phyloP scores from a whole-genome alignment of 2,329 filamentous ascomycete genomes.

The Byssochlamys sp. region DNA sequence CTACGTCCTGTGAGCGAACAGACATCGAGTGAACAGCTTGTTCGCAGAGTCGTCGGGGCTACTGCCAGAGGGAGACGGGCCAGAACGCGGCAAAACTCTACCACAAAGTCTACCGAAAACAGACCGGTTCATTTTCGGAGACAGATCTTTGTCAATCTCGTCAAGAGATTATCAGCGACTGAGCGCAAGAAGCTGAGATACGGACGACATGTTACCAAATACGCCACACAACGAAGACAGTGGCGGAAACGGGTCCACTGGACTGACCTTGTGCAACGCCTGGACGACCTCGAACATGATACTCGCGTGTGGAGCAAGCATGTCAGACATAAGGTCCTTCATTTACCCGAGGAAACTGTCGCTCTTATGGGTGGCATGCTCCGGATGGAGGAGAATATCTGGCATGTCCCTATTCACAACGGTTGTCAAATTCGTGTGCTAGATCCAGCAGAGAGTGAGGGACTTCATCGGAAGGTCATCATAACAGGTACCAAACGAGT shows the following conservation, averaged over 20 bases:
- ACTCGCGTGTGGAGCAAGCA: conserved; percentile 7
- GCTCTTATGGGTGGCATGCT: conserved; percentile 23
- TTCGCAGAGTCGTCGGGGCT: background rate
- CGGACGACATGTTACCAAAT: conserved; percentile 9
- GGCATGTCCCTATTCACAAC: conserved; percentile 23
- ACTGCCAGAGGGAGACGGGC: background rate
- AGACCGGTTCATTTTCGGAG: background rate
- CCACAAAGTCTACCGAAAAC: background rate
- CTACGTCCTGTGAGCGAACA: background rate
- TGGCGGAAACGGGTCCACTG: conserved; percentile 10
- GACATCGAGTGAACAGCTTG: background rate
- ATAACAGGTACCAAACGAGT: conserved; percentile 26
- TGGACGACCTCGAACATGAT: conserved; percentile 16
- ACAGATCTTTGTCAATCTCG: background rate
- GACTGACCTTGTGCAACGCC: conserved; percentile 16
- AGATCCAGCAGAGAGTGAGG: conserved; percentile 19
- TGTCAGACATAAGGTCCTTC: conserved; percentile 19
- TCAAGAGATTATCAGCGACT: conserved; percentile 11
- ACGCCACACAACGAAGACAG: background rate
- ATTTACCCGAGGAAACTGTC: conserved; percentile 27
- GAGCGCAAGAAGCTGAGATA: conserved; percentile 20
- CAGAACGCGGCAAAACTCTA: background rate
- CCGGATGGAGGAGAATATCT: conserved; percentile 28
- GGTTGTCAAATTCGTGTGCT: conserved; percentile 32
- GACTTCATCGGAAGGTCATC: conserved; percentile 24